Conservation (phyloP, 2,329 filamentous ascomycete species). For the Corniculantispora saksenae region DNA sequence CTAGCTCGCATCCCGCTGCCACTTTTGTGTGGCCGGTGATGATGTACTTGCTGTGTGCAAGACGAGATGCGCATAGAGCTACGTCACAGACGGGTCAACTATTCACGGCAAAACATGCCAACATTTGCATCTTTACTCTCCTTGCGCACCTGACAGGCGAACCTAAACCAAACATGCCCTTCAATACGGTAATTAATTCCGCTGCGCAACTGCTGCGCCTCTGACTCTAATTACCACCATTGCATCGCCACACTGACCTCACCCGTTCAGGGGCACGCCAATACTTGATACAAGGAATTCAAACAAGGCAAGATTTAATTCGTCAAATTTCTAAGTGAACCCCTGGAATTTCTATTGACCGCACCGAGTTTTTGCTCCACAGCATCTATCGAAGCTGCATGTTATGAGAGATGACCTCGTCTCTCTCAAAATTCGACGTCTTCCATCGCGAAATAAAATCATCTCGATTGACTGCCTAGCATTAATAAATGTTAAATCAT, state of each 20-base stretch:
- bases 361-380: neutral
- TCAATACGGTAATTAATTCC: neutral
- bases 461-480: conserved; percentile 67
- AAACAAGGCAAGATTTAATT: too few relatives aligned
- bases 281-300: neutral
- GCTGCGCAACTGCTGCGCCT: neutral
- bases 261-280: neutral
- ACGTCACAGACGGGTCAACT: neutral
- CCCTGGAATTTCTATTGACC: too few relatives aligned
- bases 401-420: conserved; percentile 43
- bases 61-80: neutral
- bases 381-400: conserved; percentile 29
- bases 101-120: neutral
- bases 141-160: too few relatives aligned
- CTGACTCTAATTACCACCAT: neutral
- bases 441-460: conserved; percentile 78
- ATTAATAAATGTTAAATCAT: conserved; percentile 11
- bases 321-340: too few relatives aligned
- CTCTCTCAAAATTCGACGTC: conserved; percentile 64
- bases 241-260: neutral
- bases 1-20: neutral
- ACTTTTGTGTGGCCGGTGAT: too few relatives aligned
- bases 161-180: too few relatives aligned
- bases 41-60: too few relatives aligned
- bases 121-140: too few relatives aligned